Evolutionary conservation across 805 yeast genomes (phyloP).

Genomic region (Teunomyces cretensis): DNA sequence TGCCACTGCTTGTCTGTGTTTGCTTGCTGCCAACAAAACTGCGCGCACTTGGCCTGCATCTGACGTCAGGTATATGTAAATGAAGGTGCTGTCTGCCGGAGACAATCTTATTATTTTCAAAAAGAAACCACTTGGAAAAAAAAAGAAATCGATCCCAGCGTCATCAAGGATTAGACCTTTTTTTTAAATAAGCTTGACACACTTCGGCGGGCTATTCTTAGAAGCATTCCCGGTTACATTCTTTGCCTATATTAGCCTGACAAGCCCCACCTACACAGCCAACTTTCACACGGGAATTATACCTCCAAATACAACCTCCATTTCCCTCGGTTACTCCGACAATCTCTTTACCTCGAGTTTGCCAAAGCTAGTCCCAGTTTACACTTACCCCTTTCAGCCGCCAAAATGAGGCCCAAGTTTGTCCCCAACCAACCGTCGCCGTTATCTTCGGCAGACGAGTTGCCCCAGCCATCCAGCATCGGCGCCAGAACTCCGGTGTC

Average conservation of each 20-base stretch:
- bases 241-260: neutral
- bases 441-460: neutral
- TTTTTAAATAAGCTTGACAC: neutral
- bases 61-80: neutral
- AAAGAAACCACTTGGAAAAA: slow-evolving; percentile 1
- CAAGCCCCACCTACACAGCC: too few relatives aligned
- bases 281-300: too few relatives aligned
- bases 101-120: slow-evolving; percentile 2
- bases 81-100: slow-evolving; percentile 5
- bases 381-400: too few relatives aligned
- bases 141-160: slow-evolving; percentile 2
- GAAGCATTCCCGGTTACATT: neutral
- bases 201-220: neutral
- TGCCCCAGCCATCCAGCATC: neutral
- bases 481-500: neutral
- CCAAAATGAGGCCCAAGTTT: neutral
- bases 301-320: too few relatives aligned
- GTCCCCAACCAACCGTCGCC: slow-evolving; percentile 1
- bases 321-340: too few relatives aligned
- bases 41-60: neutral
- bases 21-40: too few relatives aligned
- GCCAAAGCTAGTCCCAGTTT: too few relatives aligned
- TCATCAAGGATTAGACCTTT: neutral
- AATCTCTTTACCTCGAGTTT: too few relatives aligned
- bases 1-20: too few relatives aligned